Evolutionary conservation across 176 grass and related monocot species (phyloP), one percentile per base, ranked within the genome.

Genomic region (Oryza nivara): DNA sequence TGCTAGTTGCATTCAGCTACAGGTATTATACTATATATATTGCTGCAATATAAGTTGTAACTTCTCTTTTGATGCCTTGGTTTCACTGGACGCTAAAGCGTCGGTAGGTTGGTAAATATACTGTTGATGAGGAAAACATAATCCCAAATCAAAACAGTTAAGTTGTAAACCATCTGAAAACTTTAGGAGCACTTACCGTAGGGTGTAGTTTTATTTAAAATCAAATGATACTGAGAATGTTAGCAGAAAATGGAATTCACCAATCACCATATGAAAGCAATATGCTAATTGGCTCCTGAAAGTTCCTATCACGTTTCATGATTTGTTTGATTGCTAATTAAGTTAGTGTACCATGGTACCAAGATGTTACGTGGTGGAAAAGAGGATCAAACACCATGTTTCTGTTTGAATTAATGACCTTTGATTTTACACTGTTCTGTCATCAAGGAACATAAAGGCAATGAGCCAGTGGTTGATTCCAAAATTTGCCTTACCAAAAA

Each of bases 1-100:
- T 98, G 83, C 96, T 98, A 75, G 88, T 98, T 79, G 96, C 91
- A 35, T 95, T 98, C 88, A 90, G 96, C 77, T 95, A 93, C 72
- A 95, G 96, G 96, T 98, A 88, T 16, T 80, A 22, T 84, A 88
- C 19, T 79, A 28, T 82, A 26, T 47, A 68, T 25, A 13, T 70
- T 87, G 36, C 49, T 80, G 54, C 32, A 44, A 51, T 85, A 67
- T 82, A 67, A 64, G n/a, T 54, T 77, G 49, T 82, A 40, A 7
- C 0, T 73, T 67, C 40, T 10, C 22, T 19, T 68, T 22, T 58
- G 70, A 32, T 68, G 16, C 2, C 30, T 51, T 40, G 60, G 66
- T 35, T 78, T 30, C 46, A 19, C 22, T 43, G 56, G 23, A 43
- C 52, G 30, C n/a, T 82, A 6, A 51, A 22, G 26, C 30, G 5